Conservation (phyloP, 1,284 basidiomycete genomes). For the Sparassis latifolia region DNA sequence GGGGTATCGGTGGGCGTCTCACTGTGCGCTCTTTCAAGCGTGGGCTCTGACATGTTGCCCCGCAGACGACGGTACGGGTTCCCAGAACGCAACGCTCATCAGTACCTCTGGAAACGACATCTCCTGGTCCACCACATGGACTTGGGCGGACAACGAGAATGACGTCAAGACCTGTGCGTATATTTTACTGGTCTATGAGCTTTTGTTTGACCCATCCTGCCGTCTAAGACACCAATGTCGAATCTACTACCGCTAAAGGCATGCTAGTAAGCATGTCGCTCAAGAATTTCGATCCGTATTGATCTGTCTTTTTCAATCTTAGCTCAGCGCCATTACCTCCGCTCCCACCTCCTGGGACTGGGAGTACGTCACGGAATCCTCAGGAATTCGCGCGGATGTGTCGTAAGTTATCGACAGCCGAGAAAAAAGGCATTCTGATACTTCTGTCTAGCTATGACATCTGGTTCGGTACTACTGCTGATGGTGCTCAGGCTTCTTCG, state of each 20-base stretch:
- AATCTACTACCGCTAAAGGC: conserved; percentile 38
- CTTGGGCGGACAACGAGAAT: conserved; percentile 47
- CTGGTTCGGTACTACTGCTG: conserved; percentile 40
- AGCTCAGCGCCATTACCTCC: conserved; percentile 36
- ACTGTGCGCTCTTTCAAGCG: too few relatives aligned
- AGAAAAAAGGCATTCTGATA: neutral
- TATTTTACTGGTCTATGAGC: neutral
- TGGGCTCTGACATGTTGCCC: too few relatives aligned
- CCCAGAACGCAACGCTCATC: conserved; percentile 42
- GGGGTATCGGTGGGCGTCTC: conserved; percentile 36
- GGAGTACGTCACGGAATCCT: conserved; percentile 38
- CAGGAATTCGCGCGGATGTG: conserved; percentile 48
- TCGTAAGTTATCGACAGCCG: conserved; percentile 27
- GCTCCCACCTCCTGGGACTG: conserved; percentile 48
- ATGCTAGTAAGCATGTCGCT: conserved; percentile 31
- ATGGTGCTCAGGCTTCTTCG: conserved; percentile 39
- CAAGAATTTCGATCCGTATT: neutral
- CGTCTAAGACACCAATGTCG: conserved; percentile 36
- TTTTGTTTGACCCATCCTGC: neutral
- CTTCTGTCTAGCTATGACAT: conserved; percentile 41
- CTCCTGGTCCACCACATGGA: conserved; percentile 50
- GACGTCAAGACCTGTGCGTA: conserved; percentile 50
- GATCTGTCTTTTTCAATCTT: neutral
- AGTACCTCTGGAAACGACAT: conserved; percentile 34
- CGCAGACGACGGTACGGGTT: conserved; percentile 39